Evolutionary conservation across 2,329 filamentous ascomycete species (phyloP).

Genomic region (Fusarium miscanthi): DNA sequence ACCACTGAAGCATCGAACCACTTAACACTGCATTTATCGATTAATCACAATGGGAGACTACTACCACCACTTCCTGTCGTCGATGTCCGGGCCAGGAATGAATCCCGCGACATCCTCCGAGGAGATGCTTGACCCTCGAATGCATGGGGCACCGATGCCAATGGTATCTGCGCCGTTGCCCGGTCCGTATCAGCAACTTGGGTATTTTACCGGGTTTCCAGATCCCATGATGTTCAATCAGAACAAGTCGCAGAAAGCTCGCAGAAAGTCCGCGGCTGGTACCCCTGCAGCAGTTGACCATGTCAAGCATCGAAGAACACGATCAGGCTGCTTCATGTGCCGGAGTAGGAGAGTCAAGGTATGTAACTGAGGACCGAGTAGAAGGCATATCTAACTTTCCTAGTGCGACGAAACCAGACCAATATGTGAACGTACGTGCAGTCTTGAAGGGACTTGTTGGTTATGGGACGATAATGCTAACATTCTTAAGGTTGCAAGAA

Average conservation of each 20-base stretch:
- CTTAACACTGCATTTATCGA: slow-evolving; percentile 7
- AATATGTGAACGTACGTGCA: slow-evolving; percentile 77
- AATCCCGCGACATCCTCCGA: slow-evolving; percentile 54
- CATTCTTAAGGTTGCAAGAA: slow-evolving; percentile 81
- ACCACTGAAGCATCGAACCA: slow-evolving; percentile 20
- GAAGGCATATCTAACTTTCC: slow-evolving; percentile 23
- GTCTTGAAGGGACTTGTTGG: background rate
- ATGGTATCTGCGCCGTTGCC: slow-evolving; percentile 50
- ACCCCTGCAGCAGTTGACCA: slow-evolving; percentile 67
- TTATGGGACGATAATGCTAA: slow-evolving; percentile 15
- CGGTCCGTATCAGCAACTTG: slow-evolving; percentile 59
- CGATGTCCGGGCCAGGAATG: slow-evolving; percentile 59
- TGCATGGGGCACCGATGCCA: slow-evolving; percentile 48
- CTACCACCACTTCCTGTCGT: slow-evolving; percentile 66
- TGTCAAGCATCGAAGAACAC: slow-evolving; percentile 91
- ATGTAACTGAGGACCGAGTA: slow-evolving; percentile 34
- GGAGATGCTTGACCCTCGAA: slow-evolving; percentile 53
- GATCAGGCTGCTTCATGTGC: slow-evolving; percentile 95
- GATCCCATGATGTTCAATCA: slow-evolving; percentile 62
- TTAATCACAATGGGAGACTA: slow-evolving; percentile 62
- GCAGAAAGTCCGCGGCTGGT: slow-evolving; percentile 59
- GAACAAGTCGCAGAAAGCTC: slow-evolving; percentile 60
- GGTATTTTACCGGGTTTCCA: slow-evolving; percentile 62
- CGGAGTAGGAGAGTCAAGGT: slow-evolving; percentile 87
- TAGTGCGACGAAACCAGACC: slow-evolving; percentile 93